Evolutionary conservation across 371 early-diverging fungal species (phyloP), one percentile per base, ranked within the genome.

Genomic region (Haplosporangium sp.): DNA sequence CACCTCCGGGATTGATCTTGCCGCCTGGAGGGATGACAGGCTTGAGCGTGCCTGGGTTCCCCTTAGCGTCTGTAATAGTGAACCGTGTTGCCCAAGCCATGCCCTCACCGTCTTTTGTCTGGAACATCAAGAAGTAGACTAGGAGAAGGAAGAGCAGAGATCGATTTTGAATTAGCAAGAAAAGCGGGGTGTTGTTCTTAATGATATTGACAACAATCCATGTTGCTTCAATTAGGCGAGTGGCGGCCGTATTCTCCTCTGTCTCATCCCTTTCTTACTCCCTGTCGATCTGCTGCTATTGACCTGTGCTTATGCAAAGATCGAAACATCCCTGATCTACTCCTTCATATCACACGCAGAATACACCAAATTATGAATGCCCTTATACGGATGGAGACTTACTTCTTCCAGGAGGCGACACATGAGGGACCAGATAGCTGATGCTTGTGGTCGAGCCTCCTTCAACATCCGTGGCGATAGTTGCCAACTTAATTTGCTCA

Each of bases 41-140:
- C 4, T 40, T 52, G 12, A 77, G 65, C 7, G 54, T 64, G 16
- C 79, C 72, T 6, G 38, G 67, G 46, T 64, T 59, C 0, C 79
- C 79, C 0, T n/a, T 37, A 0, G 62, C 58, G 23, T 77, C 79
- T 3, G 79, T 68, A 36, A 77, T 77, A 23, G 72, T 67, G 55
- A 77, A 77, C 0, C 79, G 72, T 7, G 79, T 77, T 5, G 79
- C 69, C 79, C 79, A 77, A 40, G 79, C 68, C 10, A 50, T 64
- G 0, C 20, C 21, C 37, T 53, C 64, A 14, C 20, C 43, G 36
- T 71, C 72, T 52, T 55, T 68, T 11, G 72, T 68, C 54, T 72
- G 60, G 58, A 79, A 79, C 79, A 79, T 79, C 9, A 79, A 40
- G 48, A 79, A 79, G 59, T 79, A 79, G 45, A 79, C 79, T 79